phyloP scores from a whole-genome alignment of 2,329 filamentous ascomycete species.

The Hypoxylon sp. region DNA sequence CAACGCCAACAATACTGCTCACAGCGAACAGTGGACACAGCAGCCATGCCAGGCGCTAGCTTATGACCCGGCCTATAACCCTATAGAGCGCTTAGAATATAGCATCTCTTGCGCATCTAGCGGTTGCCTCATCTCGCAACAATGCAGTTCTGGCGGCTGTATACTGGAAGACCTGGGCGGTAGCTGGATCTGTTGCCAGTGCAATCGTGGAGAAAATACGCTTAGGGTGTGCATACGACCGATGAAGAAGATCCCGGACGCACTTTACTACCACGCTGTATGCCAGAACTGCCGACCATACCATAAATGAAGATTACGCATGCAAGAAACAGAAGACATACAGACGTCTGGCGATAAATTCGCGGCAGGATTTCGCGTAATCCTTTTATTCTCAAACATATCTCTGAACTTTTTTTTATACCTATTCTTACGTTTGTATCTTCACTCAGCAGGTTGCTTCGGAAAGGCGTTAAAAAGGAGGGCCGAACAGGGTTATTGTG shows the following conservation, averaged over 20 bases:
- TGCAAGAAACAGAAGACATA: background rate
- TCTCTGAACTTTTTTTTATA: background rate
- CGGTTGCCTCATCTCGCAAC: slow-evolving; percentile 60
- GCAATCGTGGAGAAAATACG: slow-evolving; percentile 61
- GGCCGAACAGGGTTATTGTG: background rate
- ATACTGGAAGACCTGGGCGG: slow-evolving; percentile 63
- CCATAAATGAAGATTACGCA: slow-evolving; percentile 3
- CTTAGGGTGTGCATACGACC: slow-evolving; percentile 61
- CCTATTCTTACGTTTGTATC: background rate
- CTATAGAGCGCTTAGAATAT: slow-evolving; percentile 46
- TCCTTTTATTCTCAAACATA: background rate
- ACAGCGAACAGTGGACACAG: slow-evolving; percentile 32
- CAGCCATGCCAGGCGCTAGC: slow-evolving; percentile 52
- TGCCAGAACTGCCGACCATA: slow-evolving; percentile 61
- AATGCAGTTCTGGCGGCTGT: slow-evolving; percentile 64
- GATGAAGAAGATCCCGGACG: slow-evolving; percentile 62
- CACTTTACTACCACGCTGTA: slow-evolving; percentile 66
- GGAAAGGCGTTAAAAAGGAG: background rate
- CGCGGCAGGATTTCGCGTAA: background rate
- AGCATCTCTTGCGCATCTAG: slow-evolving; percentile 61
- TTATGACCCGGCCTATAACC: slow-evolving; percentile 50
- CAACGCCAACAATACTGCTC: slow-evolving; percentile 22
- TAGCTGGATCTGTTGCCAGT: slow-evolving; percentile 65
- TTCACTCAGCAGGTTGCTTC: background rate
- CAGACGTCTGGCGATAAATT: background rate